These are phyloP conservation scores for Voacanga thouarsii DNA, from an alignment of 257 asterid species.

Conservation along the genomic window DNA sequence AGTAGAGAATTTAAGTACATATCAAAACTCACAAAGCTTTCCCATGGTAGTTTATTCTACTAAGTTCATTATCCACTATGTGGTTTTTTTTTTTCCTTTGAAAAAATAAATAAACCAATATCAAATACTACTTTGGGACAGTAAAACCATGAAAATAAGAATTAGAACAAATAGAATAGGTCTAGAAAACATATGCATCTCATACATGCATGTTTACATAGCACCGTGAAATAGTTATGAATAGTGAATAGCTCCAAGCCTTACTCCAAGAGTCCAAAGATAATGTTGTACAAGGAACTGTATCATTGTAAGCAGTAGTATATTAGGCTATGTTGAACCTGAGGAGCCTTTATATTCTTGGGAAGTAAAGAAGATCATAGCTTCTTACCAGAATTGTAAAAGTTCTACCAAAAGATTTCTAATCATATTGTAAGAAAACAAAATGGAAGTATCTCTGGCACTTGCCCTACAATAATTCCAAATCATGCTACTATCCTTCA, in stretches of 20 bases:
- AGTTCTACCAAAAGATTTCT: neutral
- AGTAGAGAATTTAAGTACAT: too few species aligned
- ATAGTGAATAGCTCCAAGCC: neutral
- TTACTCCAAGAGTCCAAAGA: neutral
- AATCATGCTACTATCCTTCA: neutral
- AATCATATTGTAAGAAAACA: neutral
- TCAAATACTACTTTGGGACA: too few species aligned
- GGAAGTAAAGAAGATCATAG: neutral
- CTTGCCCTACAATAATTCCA: neutral
- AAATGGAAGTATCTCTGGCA: neutral
- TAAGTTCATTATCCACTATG: too few species aligned
- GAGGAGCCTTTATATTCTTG: too few species aligned
- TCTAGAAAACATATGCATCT: too few species aligned
- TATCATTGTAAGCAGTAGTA: neutral
- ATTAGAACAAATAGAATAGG: too few species aligned
- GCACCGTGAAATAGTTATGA: neutral
- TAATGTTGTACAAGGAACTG: neutral
- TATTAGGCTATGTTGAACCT: neutral
- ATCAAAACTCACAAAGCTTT: too few species aligned
- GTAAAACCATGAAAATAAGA: too few species aligned
- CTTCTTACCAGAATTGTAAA: neutral
- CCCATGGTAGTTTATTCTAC: too few species aligned
- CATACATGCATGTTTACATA: too few species aligned
- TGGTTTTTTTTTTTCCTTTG: too few species aligned
- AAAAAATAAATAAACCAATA: too few species aligned